A percentile compares a stretch with the other conserved stretches of the same genome.
Conservation (phyloP, 139 green algal species). For the Yamagishiella unicocca region DNA sequence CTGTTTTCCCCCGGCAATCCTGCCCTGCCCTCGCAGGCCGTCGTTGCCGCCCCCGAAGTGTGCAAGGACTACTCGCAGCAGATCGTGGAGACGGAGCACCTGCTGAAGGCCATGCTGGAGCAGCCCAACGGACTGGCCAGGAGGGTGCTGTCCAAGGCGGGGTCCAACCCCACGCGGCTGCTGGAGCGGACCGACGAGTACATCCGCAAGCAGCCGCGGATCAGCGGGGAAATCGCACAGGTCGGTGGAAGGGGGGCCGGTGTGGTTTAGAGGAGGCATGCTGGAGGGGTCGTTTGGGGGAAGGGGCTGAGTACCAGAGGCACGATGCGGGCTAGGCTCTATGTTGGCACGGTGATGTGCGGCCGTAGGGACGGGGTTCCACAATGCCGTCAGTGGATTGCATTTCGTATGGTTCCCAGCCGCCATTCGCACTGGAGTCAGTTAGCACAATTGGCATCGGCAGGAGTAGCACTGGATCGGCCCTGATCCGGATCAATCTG, state of each 20-base stretch:
- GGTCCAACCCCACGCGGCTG: constrained; percentile 81
- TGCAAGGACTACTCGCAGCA: constrained; percentile 86
- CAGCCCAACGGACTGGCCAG: constrained; percentile 93
- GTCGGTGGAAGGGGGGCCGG: constrained; percentile 54
- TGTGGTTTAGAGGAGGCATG: background rate
- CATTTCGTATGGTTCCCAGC: no score
- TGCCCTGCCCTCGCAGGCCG: constrained; percentile 70
- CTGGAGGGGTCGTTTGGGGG: background rate
- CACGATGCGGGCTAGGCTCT: no score
- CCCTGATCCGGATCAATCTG: no score
- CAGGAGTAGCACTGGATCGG: no score
- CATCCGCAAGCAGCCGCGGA: constrained; percentile 84
- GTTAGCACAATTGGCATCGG: no score
- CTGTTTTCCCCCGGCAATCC: no score
- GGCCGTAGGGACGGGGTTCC: no score
- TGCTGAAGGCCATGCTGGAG: constrained; percentile 97
- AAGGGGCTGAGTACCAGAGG: no score
- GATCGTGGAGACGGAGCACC: constrained; percentile 98
- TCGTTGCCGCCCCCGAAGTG: constrained; percentile 90
- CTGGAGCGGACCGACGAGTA: constrained; percentile 86
- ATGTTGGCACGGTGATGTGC: no score
- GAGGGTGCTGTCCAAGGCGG: constrained; percentile 90
- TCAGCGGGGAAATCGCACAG: constrained; percentile 82
- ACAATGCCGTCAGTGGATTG: no score
- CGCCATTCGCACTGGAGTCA: no score